Conservation (phyloP, 2,329 filamentous ascomycete genomes). For the Fusarium pseudonygamai region DNA sequence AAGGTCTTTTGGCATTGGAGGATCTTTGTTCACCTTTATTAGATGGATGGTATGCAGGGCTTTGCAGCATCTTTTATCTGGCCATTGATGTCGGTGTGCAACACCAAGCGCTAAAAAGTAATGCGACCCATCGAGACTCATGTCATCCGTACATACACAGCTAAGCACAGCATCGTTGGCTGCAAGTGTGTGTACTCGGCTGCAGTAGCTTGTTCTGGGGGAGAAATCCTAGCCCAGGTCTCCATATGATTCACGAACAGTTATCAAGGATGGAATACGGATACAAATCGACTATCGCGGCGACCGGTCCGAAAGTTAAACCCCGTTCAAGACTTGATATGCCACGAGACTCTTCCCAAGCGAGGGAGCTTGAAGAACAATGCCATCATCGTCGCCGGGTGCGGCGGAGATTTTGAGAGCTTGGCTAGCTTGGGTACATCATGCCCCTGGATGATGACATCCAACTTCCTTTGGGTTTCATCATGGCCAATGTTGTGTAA, state of each 20-base stretch:
- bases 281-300: not conserved
- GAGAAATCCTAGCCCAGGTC: not conserved
- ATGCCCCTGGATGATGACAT: constrained; percentile 38
- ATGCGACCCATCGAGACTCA: constrained; percentile 17
- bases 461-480: constrained; percentile 23
- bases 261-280: not conserved
- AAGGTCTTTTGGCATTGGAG: not conserved
- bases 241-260: not conserved
- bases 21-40: constrained; percentile 17
- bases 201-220: constrained; percentile 22
- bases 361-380: not conserved
- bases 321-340: not conserved
- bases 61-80: constrained; percentile 20
- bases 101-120: constrained; percentile 7
- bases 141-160: constrained; percentile 9
- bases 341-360: not conserved
- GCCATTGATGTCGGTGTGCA: constrained; percentile 30
- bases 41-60: constrained; percentile 18
- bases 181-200: constrained; percentile 3
- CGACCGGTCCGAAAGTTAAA: not conserved
- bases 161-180: not conserved
- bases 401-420: constrained; percentile 28
- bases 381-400: constrained; percentile 30
- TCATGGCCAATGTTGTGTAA: constrained; percentile 14
- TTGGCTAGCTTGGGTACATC: constrained; percentile 18